phyloP scores from a whole-genome alignment of 495 filamentous ascomycete genomes.

The Xylaria intraflava region DNA sequence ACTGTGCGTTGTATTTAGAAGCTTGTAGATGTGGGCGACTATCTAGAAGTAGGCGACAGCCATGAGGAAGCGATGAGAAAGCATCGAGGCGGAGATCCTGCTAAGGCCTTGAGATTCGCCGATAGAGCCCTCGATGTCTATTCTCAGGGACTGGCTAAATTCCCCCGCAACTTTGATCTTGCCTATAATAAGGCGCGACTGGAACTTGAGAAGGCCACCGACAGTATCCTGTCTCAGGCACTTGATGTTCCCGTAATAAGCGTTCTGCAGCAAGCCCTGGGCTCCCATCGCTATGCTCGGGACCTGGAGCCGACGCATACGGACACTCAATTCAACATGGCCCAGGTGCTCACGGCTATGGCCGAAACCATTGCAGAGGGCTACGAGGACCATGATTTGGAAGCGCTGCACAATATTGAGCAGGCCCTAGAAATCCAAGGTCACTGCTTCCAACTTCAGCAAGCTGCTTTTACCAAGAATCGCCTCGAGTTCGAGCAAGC shows the following conservation, averaged over 20 bases:
- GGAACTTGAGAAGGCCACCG: constrained; percentile 60
- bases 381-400: constrained; percentile 26
- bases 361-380: constrained; percentile 55
- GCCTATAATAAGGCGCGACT: constrained; percentile 69
- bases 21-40: constrained; percentile 20
- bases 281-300: constrained; percentile 55
- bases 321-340: constrained; percentile 62
- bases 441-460: constrained; percentile 52
- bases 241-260: constrained; percentile 46
- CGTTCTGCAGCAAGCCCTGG: constrained; percentile 49
- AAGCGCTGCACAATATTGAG: constrained; percentile 38
- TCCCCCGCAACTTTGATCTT: constrained; percentile 58
- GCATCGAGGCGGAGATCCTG: constrained; percentile 63
- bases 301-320: constrained; percentile 53
- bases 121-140: constrained; percentile 59
- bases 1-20: constrained; percentile 14
- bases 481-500: constrained; percentile 44
- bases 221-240: constrained; percentile 43
- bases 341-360: constrained; percentile 59
- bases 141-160: constrained; percentile 49
- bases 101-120: constrained; percentile 62
- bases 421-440: constrained; percentile 59
- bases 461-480: constrained; percentile 32
- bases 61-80: constrained; percentile 65
- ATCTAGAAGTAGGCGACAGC: constrained; percentile 50